Evolutionary conservation across 345 rosid genomes (phyloP).

Genomic region (Gossypium arboreum): DNA sequence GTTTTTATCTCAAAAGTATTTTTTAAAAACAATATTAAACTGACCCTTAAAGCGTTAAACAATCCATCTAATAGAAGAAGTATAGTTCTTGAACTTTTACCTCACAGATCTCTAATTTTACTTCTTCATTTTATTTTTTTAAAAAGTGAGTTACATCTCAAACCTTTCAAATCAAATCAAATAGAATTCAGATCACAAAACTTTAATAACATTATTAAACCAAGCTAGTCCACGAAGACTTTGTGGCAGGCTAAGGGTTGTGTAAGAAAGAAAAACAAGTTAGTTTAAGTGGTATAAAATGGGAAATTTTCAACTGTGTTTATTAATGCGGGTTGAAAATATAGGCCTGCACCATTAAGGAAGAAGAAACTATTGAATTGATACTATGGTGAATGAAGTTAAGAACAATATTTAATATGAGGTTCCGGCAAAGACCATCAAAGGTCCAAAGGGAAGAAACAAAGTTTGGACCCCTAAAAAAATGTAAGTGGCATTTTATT

Average conservation of each 20-base stretch:
- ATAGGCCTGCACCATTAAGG: neutral
- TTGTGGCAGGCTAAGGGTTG: neutral
- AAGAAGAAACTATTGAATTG: neutral
- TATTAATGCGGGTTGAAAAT: neutral
- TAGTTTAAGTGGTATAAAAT: neutral
- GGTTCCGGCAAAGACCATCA: too few relatives aligned
- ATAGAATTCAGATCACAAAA: rapidly evolving
- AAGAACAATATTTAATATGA: too few relatives aligned
- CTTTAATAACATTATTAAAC: neutral
- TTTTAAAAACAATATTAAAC: too few relatives aligned
- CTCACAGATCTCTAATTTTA: too few relatives aligned
- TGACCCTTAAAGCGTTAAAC: too few relatives aligned
- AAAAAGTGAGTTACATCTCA: rapidly evolving
- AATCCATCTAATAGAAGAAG: too few relatives aligned
- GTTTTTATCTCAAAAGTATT: too few relatives aligned
- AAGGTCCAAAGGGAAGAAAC: neutral
- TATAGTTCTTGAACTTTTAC: too few relatives aligned
- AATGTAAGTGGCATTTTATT: neutral
- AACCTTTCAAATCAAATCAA: too few relatives aligned
- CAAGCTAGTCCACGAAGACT: neutral
- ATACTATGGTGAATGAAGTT: too few relatives aligned
- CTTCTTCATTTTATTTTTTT: too few relatives aligned
- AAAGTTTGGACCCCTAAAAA: conserved; percentile 6
- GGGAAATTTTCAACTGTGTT: neutral
- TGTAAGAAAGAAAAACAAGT: neutral